Conservation (phyloP, 768 basidiomycete species). For the Russula ochroleuca region DNA sequence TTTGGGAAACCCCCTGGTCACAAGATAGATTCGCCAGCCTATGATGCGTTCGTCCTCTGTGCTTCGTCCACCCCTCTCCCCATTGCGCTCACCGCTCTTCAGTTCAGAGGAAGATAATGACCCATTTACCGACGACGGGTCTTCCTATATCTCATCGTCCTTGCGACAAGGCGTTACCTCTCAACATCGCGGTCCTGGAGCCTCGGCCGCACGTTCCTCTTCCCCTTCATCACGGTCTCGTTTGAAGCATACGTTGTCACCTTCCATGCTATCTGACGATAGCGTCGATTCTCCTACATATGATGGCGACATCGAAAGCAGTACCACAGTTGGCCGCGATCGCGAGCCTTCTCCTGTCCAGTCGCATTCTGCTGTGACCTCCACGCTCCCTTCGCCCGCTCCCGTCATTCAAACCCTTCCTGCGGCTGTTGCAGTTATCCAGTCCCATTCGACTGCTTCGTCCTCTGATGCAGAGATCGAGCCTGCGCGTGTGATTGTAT, state of each 20-base stretch:
- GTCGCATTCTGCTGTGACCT: conserved; percentile 29
- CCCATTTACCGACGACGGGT: conserved; percentile 72
- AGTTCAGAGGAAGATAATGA: conserved; percentile 89
- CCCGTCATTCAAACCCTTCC: conserved; percentile 21
- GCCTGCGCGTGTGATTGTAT: conserved; percentile 18
- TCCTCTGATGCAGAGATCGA: conserved; percentile 27
- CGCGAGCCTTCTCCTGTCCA: conserved; percentile 32
- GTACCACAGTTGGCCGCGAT: conserved; percentile 56
- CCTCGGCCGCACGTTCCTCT: conserved; percentile 11
- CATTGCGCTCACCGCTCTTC: conserved; percentile 31
- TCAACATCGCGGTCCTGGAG: conserved; percentile 29
- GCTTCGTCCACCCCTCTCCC: conserved; percentile 24
- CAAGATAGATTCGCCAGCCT: conserved; percentile 64
- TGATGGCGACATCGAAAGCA: conserved; percentile 84
- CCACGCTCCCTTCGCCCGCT: conserved; percentile 26
- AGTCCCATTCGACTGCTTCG: conserved; percentile 18
- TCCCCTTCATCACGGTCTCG: conserved; percentile 29
- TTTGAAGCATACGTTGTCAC: conserved; percentile 40
- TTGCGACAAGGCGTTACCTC: conserved; percentile 28
- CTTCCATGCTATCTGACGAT: conserved; percentile 51
- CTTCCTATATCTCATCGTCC: conserved; percentile 44
- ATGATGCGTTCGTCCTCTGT: conserved; percentile 51
- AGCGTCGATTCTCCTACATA: conserved; percentile 85
- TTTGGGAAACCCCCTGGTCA: conserved; percentile 61
- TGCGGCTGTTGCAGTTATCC: conserved; percentile 9